Conservation (phyloP, 805 yeast species). For the Metschnikowia cubensis region DNA sequence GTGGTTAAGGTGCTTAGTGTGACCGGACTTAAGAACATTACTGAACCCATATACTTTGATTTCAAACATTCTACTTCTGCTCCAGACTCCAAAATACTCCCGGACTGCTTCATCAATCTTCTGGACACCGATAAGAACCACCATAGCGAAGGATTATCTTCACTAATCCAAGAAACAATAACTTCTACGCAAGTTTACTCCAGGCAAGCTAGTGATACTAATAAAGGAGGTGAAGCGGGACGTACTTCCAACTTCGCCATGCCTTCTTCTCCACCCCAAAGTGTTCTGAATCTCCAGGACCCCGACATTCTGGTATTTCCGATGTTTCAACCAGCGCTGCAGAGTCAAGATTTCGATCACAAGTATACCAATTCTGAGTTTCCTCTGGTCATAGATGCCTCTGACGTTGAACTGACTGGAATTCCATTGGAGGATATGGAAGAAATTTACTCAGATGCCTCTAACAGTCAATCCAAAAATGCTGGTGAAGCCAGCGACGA, state of each 20-base stretch:
- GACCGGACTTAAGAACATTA: slow-evolving; percentile 9
- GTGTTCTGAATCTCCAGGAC: not conserved
- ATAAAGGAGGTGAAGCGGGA: not conserved
- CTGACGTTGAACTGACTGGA: slow-evolving; percentile 31
- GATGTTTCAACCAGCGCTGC: not conserved
- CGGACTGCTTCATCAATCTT: slow-evolving; percentile 12
- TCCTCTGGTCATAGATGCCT: slow-evolving; percentile 28
- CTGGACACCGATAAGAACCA: slow-evolving; percentile 5
- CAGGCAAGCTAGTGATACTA: not conserved
- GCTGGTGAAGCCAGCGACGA: not conserved
- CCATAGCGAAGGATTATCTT: slow-evolving; percentile 6
- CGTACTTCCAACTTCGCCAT: slow-evolving; percentile 1
- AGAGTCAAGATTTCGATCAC: not conserved
- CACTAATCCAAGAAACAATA: slow-evolving; percentile 14
- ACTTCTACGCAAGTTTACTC: slow-evolving; percentile 11
- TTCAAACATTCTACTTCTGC: slow-evolving; percentile 10
- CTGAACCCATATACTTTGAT: slow-evolving; percentile 25
- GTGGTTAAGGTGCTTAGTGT: slow-evolving; percentile 12
- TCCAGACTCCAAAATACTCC: too few relatives aligned
- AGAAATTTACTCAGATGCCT: not conserved
- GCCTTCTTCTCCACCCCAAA: slow-evolving; percentile 14
- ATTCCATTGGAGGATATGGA: slow-evolving; percentile 15
- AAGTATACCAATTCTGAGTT: not conserved
- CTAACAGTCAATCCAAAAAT: not conserved
- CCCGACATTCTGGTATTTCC: not conserved